Conservation (phyloP, 2,329 filamentous ascomycete genomes). For the Colletotrichum caudatum region DNA sequence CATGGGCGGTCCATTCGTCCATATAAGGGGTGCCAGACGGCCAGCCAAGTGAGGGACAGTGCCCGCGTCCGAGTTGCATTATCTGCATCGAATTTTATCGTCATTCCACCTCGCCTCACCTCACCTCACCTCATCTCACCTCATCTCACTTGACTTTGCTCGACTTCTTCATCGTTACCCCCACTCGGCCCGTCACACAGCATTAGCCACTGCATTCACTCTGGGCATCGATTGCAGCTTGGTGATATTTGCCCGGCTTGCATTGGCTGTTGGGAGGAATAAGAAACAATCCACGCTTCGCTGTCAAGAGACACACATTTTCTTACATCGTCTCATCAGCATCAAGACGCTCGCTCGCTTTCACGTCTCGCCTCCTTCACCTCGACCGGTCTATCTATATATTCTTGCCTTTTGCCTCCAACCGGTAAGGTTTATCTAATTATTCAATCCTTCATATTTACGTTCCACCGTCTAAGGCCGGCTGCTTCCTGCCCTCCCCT, state of each 20-base stretch:
- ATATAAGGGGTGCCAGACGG: constrained; percentile 15
- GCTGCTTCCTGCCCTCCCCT: neutral
- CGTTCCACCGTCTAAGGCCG: too few relatives aligned
- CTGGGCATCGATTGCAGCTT: neutral
- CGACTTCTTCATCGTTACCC: neutral
- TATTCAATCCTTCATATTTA: neutral
- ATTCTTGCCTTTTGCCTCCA: neutral
- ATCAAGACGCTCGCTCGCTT: neutral
- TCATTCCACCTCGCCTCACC: constrained; percentile 24
- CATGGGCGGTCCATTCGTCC: neutral
- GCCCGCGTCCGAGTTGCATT: constrained; percentile 16
- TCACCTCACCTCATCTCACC: constrained; percentile 1
- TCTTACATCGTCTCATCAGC: neutral
- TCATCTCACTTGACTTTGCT: neutral
- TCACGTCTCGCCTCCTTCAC: neutral
- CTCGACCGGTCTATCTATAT: neutral
- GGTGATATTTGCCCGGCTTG: constrained; percentile 17
- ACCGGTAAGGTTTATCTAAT: neutral
- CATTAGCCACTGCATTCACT: neutral
- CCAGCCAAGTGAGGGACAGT: neutral
- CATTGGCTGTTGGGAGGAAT: constrained; percentile 23
- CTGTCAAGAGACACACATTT: neutral
- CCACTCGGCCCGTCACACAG: constrained; percentile 18
- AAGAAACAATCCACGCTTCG: constrained; percentile 23
- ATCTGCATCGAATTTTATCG: constrained; percentile 1